A percentile compares a stretch with the other conserved stretches of the same genome.
These are phyloP conservation scores for Claviceps capensis DNA, from an alignment of 2,329 filamentous ascomycete species.

Conservation along the genomic window DNA sequence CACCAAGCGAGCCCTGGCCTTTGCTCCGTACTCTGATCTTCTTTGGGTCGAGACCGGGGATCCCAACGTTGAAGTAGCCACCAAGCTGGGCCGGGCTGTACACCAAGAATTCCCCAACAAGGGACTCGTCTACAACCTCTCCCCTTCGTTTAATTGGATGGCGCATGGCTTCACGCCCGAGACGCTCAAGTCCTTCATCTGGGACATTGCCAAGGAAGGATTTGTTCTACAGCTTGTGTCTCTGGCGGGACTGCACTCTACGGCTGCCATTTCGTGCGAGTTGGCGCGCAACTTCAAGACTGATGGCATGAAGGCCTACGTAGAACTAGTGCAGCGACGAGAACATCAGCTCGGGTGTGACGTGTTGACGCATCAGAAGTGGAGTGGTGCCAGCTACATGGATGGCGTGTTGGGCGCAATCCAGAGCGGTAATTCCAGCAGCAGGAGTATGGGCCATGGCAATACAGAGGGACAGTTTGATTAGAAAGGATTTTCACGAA, in stretches of 20 bases:
- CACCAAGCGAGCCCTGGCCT: slow-evolving; percentile 84
- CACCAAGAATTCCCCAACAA: slow-evolving; percentile 58
- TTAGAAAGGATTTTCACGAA: slow-evolving; percentile 8
- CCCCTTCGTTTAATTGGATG: slow-evolving; percentile 98
- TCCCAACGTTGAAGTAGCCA: slow-evolving; percentile 66
- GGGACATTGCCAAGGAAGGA: slow-evolving; percentile 86
- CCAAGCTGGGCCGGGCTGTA: slow-evolving; percentile 64
- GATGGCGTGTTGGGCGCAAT: slow-evolving; percentile 84
- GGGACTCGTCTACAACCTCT: slow-evolving; percentile 91
- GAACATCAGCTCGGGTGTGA: slow-evolving; percentile 89
- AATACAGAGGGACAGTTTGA: slow-evolving; percentile 68
- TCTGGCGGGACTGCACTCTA: slow-evolving; percentile 52
- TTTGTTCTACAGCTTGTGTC: slow-evolving; percentile 58
- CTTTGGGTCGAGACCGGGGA: slow-evolving; percentile 95
- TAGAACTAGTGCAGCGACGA: slow-evolving; percentile 76
- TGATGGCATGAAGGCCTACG: slow-evolving; percentile 93
- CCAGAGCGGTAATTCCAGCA: slow-evolving; percentile 79
- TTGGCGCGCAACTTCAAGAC: slow-evolving; percentile 71
- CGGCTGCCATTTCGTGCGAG: slow-evolving; percentile 53
- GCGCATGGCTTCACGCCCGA: slow-evolving; percentile 77
- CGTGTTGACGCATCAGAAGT: slow-evolving; percentile 90
- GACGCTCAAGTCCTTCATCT: slow-evolving; percentile 80
- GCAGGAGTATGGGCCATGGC: slow-evolving; percentile 87
- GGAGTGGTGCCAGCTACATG: slow-evolving; percentile 57
- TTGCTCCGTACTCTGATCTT: slow-evolving; percentile 84